These are phyloP conservation scores for Penicillium lagena DNA, from an alignment of 495 filamentous ascomycete genomes.

Conservation along the genomic window DNA sequence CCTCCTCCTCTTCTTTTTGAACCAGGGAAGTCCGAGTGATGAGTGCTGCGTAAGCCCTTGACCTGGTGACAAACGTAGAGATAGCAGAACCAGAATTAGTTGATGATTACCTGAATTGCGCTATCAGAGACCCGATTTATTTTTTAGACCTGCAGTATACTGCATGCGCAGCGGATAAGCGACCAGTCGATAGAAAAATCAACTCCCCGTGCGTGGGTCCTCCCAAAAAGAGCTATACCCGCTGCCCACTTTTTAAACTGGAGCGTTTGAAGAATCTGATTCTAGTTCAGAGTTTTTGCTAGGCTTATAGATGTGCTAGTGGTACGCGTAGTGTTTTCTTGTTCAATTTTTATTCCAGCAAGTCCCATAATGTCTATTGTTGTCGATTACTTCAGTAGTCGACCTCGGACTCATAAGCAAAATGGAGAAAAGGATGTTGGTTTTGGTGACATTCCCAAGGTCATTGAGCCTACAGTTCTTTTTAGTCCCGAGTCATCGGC, in stretches of 20 bases:
- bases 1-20: no score
- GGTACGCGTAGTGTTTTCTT: not conserved
- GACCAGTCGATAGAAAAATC: no score
- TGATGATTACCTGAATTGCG: no score
- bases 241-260: conserved; percentile 8
- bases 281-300: conserved; percentile 3
- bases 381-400: conserved; percentile 6
- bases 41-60: no score
- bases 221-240: no score
- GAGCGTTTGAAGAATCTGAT: conserved; percentile 9
- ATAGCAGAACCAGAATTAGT: no score
- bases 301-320: conserved; percentile 1
- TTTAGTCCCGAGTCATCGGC: conserved; percentile 11
- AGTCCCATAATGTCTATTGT: conserved; percentile 9
- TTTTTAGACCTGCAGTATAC: no score
- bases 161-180: no score
- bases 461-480: conserved; percentile 11
- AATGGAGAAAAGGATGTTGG: conserved; percentile 1
- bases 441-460: conserved; percentile 5
- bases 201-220: no score
- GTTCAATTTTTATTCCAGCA: not conserved
- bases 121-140: no score
- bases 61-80: no score
- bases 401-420: conserved; percentile 6
- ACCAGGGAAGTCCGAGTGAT: no score